These are phyloP conservation scores for Groenewaldozyma tartarivorans DNA, from an alignment of 805 yeast genomes.

Conservation along the genomic window DNA sequence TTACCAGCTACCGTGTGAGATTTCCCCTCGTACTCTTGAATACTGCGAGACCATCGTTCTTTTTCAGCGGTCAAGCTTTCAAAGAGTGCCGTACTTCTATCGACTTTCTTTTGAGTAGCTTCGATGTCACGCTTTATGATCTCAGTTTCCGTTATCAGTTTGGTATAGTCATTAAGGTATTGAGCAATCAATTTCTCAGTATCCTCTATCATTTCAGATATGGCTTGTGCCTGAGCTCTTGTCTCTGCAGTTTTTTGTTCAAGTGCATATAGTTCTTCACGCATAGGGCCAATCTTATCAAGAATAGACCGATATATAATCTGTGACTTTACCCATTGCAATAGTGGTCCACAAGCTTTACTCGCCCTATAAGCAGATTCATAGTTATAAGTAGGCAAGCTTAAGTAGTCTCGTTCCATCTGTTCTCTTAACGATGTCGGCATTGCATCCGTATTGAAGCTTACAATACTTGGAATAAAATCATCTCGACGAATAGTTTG, in stretches of 20 bases:
- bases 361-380: constrained; percentile 80
- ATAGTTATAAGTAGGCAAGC: constrained; percentile 54
- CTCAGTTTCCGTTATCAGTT: constrained; percentile 71
- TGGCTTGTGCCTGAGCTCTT: constrained; percentile 60
- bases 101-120: constrained; percentile 48
- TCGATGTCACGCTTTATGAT: constrained; percentile 61
- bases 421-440: constrained; percentile 40
- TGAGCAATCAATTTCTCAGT: constrained; percentile 56
- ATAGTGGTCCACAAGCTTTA: constrained; percentile 88
- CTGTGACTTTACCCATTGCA: constrained; percentile 87
- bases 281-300: constrained; percentile 64
- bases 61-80: constrained; percentile 59
- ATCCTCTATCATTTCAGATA: constrained; percentile 73
- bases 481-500: constrained; percentile 74
- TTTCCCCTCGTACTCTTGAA: constrained; percentile 39
- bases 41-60: constrained; percentile 60
- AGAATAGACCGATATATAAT: constrained; percentile 64
- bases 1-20: constrained; percentile 51
- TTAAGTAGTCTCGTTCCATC: constrained; percentile 53
- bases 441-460: constrained; percentile 54
- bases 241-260: constrained; percentile 56
- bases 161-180: constrained; percentile 61
- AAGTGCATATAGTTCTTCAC: constrained; percentile 50
- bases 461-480: constrained; percentile 73
- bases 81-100: constrained; percentile 52